phyloP scores from a whole-genome alignment of 495 filamentous ascomycete species.

The Haplographium delicatum region DNA sequence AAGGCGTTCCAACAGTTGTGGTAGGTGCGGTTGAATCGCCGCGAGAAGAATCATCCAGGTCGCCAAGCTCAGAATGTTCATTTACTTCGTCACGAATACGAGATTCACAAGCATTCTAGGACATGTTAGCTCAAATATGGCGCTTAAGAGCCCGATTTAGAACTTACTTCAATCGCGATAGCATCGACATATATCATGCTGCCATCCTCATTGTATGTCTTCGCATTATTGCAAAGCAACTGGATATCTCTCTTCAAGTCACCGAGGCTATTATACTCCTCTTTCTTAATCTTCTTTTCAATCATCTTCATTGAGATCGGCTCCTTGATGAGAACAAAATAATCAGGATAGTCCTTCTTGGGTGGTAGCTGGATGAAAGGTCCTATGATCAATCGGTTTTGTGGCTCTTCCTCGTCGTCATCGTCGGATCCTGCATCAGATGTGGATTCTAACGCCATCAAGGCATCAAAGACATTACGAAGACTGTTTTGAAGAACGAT shows the following conservation, averaged over 20 bases:
- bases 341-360: conserved; percentile 84
- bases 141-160: too few relatives aligned
- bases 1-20: conserved; percentile 65
- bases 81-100: conserved; percentile 66
- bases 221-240: conserved; percentile 81
- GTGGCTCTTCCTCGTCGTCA: conserved; percentile 43
- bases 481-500: conserved; percentile 68
- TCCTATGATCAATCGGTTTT: conserved; percentile 74
- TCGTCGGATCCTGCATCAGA: conserved; percentile 50
- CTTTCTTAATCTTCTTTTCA: conserved; percentile 85
- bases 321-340: conserved; percentile 85
- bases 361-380: conserved; percentile 89
- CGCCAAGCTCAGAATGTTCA: conserved; percentile 65
- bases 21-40: conserved; percentile 61
- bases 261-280: conserved; percentile 76
- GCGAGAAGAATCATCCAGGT: conserved; percentile 54
- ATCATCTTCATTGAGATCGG: conserved; percentile 95
- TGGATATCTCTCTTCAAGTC: conserved; percentile 80
- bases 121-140: conserved; percentile 25
- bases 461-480: conserved; percentile 64
- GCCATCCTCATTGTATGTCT: conserved; percentile 92
- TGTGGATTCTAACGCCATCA: conserved; percentile 76
- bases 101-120: conserved; percentile 59
- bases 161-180: conserved; percentile 82
- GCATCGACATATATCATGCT: conserved; percentile 90